phyloP scores from a whole-genome alignment of 495 filamentous ascomycete species.

The Filosporella fistucella region DNA sequence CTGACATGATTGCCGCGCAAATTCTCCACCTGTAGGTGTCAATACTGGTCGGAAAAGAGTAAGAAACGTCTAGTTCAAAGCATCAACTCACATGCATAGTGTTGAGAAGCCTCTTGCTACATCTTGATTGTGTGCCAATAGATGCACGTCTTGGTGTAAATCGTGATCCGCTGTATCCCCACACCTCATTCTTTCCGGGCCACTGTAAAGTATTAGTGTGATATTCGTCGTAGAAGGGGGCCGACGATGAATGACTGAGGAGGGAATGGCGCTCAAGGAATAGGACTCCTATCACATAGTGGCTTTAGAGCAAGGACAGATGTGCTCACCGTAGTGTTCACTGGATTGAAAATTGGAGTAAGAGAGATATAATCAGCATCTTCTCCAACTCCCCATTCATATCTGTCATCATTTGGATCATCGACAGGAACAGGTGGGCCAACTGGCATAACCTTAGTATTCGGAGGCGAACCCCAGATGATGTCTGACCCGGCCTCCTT shows the following conservation, averaged over 20 bases:
- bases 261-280: no score
- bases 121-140: slow-evolving; percentile 61
- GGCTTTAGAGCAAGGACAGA: no score
- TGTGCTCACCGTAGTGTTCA: slow-evolving; percentile 52
- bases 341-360: slow-evolving; percentile 64
- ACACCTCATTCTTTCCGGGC: slow-evolving; percentile 56
- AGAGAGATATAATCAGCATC: slow-evolving; percentile 72
- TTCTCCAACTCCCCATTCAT: slow-evolving; percentile 70
- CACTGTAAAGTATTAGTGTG: no score
- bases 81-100: slow-evolving; percentile 65
- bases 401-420: slow-evolving; percentile 53
- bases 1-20: slow-evolving; percentile 55
- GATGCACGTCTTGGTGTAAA: slow-evolving; percentile 59
- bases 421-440: slow-evolving; percentile 55
- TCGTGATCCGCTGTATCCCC: slow-evolving; percentile 51
- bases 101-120: slow-evolving; percentile 57
- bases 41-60: no score
- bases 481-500: slow-evolving; percentile 35
- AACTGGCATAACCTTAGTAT: slow-evolving; percentile 48
- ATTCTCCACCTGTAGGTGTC: no score
- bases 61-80: no score
- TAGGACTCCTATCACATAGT: no score
- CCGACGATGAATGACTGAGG: no score
- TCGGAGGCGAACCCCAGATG: slow-evolving; percentile 59
- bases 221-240: no score